Evolutionary conservation across 164 flowering plant genomes (phyloP).

Genomic region (Kalanchoe fedtschenkoi): DNA sequence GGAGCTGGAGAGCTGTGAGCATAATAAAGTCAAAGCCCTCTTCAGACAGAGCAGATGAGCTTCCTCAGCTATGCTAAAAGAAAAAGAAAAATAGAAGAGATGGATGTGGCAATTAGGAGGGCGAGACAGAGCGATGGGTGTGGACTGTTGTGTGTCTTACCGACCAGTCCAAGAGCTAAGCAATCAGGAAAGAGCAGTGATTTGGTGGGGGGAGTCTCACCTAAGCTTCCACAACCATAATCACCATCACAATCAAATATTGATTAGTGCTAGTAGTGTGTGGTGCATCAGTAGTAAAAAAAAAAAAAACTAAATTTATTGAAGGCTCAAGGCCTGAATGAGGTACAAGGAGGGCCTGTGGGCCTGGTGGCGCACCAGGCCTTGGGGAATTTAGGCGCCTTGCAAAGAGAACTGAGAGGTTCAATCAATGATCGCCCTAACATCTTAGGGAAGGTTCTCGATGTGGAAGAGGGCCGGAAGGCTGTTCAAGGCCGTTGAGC

Average conservation of each 20-base stretch:
- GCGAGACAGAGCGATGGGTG: conserved; percentile 6
- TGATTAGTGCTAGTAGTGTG: too few species aligned
- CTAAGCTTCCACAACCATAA: conserved; percentile 18
- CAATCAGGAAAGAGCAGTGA: not conserved
- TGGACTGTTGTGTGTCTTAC: not conserved
- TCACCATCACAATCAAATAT: not conserved
- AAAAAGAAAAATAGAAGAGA: not conserved
- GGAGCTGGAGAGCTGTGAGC: conserved; percentile 7
- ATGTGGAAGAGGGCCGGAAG: too few species aligned
- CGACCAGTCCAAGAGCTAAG: conserved; percentile 21
- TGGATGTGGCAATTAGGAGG: not conserved
- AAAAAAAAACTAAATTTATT: too few species aligned
- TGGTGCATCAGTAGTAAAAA: too few species aligned
- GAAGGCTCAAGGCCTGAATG: too few species aligned
- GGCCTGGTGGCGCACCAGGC: too few species aligned
- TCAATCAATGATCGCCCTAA: too few species aligned
- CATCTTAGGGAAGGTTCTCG: too few species aligned
- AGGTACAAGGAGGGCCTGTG: too few species aligned
- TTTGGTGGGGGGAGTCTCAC: conserved; percentile 6
- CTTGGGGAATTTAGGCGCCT: too few species aligned
- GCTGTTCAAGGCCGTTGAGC: too few species aligned
- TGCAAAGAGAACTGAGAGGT: too few species aligned
- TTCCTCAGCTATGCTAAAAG: not conserved
- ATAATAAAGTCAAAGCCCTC: conserved; percentile 11
- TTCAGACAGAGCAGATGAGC: not conserved